These are phyloP conservation scores for Conticribra guillardii DNA, from an alignment of 108 stramenopile genomes.

Conservation along the genomic window DNA sequence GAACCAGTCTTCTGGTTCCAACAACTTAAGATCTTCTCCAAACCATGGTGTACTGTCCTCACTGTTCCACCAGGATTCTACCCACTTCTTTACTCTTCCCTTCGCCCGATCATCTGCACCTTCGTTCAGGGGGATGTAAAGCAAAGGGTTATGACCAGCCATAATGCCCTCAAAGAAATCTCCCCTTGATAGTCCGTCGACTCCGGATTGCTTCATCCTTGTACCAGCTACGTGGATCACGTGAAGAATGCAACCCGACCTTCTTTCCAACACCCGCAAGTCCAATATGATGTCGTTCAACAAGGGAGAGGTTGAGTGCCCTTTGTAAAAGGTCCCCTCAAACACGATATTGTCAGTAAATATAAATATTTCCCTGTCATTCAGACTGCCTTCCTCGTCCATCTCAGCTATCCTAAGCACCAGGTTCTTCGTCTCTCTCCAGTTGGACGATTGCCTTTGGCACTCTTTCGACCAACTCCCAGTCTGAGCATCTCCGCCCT, in stretches of 20 bases:
- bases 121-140: conserved; percentile 12
- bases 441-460: conserved; percentile 28
- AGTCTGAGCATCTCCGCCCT: too few relatives aligned
- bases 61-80: conserved; percentile 12
- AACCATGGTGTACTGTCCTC: conserved; percentile 1
- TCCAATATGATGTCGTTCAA: conserved; percentile 40
- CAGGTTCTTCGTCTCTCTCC: conserved; percentile 36
- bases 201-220: conserved; percentile 16
- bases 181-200: conserved; percentile 40
- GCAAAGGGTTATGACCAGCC: conserved; percentile 22
- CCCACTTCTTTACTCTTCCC: not conserved
- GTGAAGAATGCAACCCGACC: conserved; percentile 5
- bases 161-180: conserved; percentile 48
- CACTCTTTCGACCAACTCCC: conserved; percentile 14
- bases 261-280: conserved; percentile 1
- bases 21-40: not conserved
- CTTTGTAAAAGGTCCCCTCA: conserved; percentile 51
- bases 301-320: conserved; percentile 28
- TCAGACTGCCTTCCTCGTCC: not conserved
- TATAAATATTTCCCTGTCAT: conserved; percentile 39
- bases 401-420: conserved; percentile 16
- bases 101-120: too few relatives aligned
- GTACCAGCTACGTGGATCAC: conserved; percentile 23
- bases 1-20: conserved; percentile 17
- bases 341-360: conserved; percentile 54